Conservation (phyloP, 257 asterid genomes). For the Lavandula angustifolia region DNA sequence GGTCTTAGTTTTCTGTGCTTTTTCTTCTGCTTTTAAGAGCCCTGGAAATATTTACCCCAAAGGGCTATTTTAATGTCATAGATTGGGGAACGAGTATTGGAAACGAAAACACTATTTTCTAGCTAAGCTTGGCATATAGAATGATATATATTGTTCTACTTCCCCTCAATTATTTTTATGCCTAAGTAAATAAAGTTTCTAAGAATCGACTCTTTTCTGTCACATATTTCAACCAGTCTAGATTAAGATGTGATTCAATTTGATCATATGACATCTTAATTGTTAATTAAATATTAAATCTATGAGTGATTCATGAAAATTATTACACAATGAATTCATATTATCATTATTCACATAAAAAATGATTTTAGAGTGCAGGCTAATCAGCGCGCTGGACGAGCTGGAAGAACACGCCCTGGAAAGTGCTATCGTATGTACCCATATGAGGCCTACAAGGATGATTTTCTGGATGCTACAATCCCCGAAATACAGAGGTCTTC, state of each 20-base stretch:
- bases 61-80: not conserved
- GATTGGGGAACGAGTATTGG: slow-evolving; percentile 5
- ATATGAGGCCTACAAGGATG: slow-evolving; percentile 63
- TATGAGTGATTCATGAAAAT: slow-evolving; percentile 3
- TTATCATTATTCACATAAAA: slow-evolving; percentile 25
- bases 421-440: slow-evolving; percentile 90
- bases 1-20: slow-evolving; percentile 3
- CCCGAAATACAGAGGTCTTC: slow-evolving; percentile 99
- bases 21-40: not conserved
- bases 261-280: slow-evolving; percentile 4
- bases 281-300: not conserved
- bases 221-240: slow-evolving; percentile 6
- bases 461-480: slow-evolving; percentile 82
- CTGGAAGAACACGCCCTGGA: slow-evolving; percentile 98
- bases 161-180: not conserved
- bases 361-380: slow-evolving; percentile 82
- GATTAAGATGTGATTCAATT: slow-evolving; percentile 17
- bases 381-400: slow-evolving; percentile 95
- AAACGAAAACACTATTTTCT: not conserved
- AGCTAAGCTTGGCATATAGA: slow-evolving; percentile 3
- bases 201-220: slow-evolving; percentile 2
- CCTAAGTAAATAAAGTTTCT: slow-evolving; percentile 7
- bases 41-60: not conserved
- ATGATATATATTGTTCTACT: not conserved
- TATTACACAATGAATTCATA: not conserved